Evolutionary conservation across 768 basidiomycete species (phyloP).

Genomic region (Lactarius indigo): DNA sequence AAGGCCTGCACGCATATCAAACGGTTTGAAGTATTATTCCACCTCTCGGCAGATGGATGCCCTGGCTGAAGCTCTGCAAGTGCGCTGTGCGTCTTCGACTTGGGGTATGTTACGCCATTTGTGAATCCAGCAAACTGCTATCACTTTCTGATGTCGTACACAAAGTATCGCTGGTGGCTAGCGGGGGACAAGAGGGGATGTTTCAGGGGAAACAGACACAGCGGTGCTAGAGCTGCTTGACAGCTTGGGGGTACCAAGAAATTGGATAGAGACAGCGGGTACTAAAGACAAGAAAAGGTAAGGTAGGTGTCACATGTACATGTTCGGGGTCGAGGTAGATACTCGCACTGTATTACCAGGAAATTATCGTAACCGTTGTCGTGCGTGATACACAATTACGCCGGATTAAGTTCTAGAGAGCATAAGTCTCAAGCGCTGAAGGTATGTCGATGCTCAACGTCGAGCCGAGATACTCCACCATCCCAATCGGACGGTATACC

Average conservation of each 20-base stretch:
- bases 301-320: background rate
- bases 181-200: slow-evolving; percentile 63
- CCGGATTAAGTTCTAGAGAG: background rate
- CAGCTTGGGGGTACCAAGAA: slow-evolving; percentile 71
- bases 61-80: no score
- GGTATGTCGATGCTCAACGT: slow-evolving; percentile 20
- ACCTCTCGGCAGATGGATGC: slow-evolving; percentile 62
- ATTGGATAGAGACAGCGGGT: no score
- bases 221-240: slow-evolving; percentile 63
- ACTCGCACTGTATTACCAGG: background rate
- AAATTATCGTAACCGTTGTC: background rate
- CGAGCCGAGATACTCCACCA: no score
- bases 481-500: slow-evolving; percentile 55
- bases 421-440: slow-evolving; percentile 4
- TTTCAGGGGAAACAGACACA: slow-evolving; percentile 82
- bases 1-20: slow-evolving; percentile 74
- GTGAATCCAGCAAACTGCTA: background rate
- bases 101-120: slow-evolving; percentile 48
- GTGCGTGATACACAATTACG: background rate
- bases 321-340: background rate
- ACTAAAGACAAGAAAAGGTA: slow-evolving; percentile 38
- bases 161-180: slow-evolving; percentile 55
- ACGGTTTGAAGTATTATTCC: slow-evolving; percentile 78
- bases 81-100: slow-evolving; percentile 79
- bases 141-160: background rate